These are phyloP conservation scores for Scedosporium aurantiacum DNA, from an alignment of 2,329 filamentous ascomycete species.

Conservation along the genomic window DNA sequence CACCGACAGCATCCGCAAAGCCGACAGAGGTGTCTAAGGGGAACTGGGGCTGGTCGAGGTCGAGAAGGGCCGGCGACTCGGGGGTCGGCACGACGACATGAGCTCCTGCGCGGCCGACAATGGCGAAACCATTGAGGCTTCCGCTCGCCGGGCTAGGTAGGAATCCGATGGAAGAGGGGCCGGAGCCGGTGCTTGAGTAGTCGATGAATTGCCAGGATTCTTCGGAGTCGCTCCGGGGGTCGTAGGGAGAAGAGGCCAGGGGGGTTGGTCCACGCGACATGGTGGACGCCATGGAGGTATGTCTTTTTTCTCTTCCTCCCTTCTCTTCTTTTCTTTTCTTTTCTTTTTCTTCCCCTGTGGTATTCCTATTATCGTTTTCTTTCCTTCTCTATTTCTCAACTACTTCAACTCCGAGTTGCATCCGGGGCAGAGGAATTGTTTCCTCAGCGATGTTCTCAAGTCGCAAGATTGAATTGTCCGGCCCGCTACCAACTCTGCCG, in stretches of 20 bases:
- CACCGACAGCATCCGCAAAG: conserved; percentile 17
- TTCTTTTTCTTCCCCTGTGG: background rate
- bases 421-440: background rate
- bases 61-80: conserved; percentile 29
- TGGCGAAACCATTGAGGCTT: conserved; percentile 38
- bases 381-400: background rate
- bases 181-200: conserved; percentile 20
- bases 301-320: background rate
- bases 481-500: too few species aligned
- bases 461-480: too few species aligned
- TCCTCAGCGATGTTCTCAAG: too few species aligned
- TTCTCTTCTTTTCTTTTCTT: background rate
- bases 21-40: conserved; percentile 18
- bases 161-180: conserved; percentile 29
- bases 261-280: conserved; percentile 19
- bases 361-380: background rate
- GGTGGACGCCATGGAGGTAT: background rate
- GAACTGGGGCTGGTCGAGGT: conserved; percentile 25
- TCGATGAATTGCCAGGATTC: conserved; percentile 35
- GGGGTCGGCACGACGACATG: conserved; percentile 9
- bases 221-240: conserved; percentile 27
- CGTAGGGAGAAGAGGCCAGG: conserved; percentile 28
- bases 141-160: conserved; percentile 38
- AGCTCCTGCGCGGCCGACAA: conserved; percentile 27
- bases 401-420: background rate